Evolutionary conservation across 768 basidiomycete species (phyloP), one percentile per base, ranked within the genome.

Genomic region (Mrakia blollopis): DNA sequence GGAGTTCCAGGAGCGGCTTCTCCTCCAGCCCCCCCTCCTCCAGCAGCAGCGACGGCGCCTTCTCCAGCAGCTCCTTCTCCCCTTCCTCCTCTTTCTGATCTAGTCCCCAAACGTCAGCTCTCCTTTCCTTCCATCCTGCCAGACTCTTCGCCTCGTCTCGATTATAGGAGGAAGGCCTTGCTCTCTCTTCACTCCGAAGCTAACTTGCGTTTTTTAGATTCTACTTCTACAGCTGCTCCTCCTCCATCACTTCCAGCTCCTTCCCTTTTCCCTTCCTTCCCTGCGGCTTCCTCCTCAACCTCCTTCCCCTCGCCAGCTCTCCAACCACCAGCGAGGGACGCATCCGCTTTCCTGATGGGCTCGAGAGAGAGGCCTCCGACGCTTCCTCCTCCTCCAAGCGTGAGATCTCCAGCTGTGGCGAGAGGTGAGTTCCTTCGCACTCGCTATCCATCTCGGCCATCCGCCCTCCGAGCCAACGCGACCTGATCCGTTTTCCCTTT

Each of bases 221-320:
- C 18, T 13, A 21, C 14, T 21, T 7, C 10, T 68, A 3, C 13
- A 44, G 65, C 65, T 25, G 25, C 39, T 13, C 18, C 35, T 39
- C 6, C 65, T 44, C 21, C 52, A 21, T 23, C 70, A 8, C 44
- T 52, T 30, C 52, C 71, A 32, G 71, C 71, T 57, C 71, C 71
- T 35, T 28, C 71, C 18, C 71, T 72, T 21, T 72, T 72, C 37
- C 54, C 71, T n/a, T 37, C 71, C 32, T 72, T 23, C 32, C 11
- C 71, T 25, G 50, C 71, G 28, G 47, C 69, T 10, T 50, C 63
- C 28, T 65, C 62, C 2, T 28, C 41, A 18, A 21, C 71, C 8
- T 7, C 50, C 71, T 60, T 72, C 71, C 52, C 35, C 0, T 39
- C 47, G 11, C 50, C 50, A 32, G 14, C 71, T 32, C 47, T 60